Base-by-base conservation (phyloP, 2,329 filamentous ascomycete genomes). In the Exophiala aquamarina region DNA sequence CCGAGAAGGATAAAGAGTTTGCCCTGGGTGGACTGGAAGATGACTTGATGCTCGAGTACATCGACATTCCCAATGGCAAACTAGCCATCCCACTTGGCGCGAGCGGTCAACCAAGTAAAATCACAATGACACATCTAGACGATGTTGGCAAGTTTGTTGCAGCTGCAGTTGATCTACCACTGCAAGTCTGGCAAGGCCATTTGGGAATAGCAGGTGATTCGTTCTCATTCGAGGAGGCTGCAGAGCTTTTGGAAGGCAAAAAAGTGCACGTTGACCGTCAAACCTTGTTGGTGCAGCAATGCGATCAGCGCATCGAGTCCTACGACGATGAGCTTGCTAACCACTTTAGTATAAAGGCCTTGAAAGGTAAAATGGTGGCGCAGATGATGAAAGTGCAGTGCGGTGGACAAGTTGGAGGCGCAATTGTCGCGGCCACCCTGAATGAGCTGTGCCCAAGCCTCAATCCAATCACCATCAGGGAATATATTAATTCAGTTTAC, bases 201-300 rank as follows among this genome's bases (percentile, higher is more conserved):
- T 57, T 67, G 43, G 58, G 60, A 7, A 64, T 68, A 56, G 63
- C 58, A 6, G 64, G 66, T 5, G 57, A 64, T 21, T 63, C 61
- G 17, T 19, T 62, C 23, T 34, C 44, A 28, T 49, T 66, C 32
- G 58, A 58, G 34, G 53, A 64, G 31, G 47, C 64, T 5, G 17
- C 18, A 15, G 20, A 39, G 8, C 18, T 45, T 6, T 23, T 45
- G 32, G n/a, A 40, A n/a, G 14, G 14, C 9, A 9, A 10, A 15
- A 13, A 19, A 8, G 32, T 40, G 4, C 14, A 4, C 15, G 4
- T 45, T 8, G 5, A 20, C 18, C 17, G 7, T 19, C n/a, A 6
- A 18, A 39, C 34, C 28, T 14, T 39, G 15, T 28, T 20, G 4
- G 20, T 31, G 4, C 32, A 26, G 4, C 26, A 45, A 31, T 45